Percentiles rank a stretch among this genome's conserved stretches.
Conservation (phyloP, 2,329 filamentous ascomycete species). For the Aaosphaeria arxii region DNA sequence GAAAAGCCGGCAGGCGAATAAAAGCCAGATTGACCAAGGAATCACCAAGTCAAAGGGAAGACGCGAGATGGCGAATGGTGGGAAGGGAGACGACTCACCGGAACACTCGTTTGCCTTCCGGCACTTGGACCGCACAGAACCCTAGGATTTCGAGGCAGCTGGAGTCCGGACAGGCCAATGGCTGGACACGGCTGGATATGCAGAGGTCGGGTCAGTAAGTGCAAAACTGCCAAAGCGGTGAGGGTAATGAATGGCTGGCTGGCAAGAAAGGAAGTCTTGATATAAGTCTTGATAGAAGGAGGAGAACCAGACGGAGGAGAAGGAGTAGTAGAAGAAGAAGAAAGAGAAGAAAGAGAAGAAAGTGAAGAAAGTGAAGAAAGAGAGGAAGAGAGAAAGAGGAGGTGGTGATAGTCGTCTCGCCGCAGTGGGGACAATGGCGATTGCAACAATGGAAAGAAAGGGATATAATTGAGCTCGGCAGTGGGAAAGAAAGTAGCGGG, state of each 20-base stretch:
- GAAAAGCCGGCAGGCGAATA: background rate
- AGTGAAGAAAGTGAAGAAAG: background rate
- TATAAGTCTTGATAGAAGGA: background rate
- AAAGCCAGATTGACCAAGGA: background rate
- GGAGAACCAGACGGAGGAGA: background rate
- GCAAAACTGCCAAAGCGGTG: background rate
- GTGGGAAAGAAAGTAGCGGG: background rate
- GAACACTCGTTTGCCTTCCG: slow-evolving; percentile 23
- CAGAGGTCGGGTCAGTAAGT: background rate
- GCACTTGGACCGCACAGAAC: slow-evolving; percentile 27
- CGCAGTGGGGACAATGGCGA: background rate
- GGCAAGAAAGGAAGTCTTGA: too few relatives aligned
- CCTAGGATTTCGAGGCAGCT: slow-evolving; percentile 28
- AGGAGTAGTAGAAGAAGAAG: background rate
- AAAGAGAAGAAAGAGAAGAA: background rate
- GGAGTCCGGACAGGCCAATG: slow-evolving; percentile 22
- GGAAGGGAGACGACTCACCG: slow-evolving; percentile 27
- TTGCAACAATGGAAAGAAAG: background rate
- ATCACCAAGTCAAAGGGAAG: background rate
- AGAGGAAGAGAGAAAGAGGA: background rate
- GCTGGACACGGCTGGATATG: slow-evolving; percentile 30
- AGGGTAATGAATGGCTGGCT: background rate
- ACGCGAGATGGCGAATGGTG: background rate
- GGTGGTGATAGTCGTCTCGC: background rate
- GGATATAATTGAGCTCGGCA: background rate